Conservation (phyloP, 225 moss, liverwort and hornwort genomes). For the Physcomitrium patens region DNA sequence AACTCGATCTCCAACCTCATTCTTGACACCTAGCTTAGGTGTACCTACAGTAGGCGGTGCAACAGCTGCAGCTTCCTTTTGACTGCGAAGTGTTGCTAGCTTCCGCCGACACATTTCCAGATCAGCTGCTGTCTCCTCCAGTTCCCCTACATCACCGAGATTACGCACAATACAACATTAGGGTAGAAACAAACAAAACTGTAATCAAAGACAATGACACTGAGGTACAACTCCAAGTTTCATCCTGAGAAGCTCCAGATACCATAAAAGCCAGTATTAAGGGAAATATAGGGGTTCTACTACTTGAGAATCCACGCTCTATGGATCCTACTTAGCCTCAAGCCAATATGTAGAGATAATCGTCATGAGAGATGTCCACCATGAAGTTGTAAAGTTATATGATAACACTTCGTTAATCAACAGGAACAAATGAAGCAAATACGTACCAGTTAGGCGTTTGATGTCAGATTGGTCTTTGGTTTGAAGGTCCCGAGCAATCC, state of each 20-base stretch:
- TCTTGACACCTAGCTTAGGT: conserved; percentile 37
- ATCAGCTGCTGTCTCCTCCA: conserved; percentile 86
- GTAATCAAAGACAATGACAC: conserved; percentile 1
- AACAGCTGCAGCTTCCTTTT: conserved; percentile 75
- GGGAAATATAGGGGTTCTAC: not conserved
- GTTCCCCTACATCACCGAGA: conserved; percentile 67
- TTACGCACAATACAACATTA: conserved; percentile 16
- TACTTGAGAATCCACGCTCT: not conserved
- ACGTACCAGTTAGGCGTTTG: conserved; percentile 72
- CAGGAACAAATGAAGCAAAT: not conserved
- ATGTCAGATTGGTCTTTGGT: conserved; percentile 88
- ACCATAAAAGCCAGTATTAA: not conserved
- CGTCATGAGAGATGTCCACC: conserved; percentile 43
- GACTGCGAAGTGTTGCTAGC: conserved; percentile 77
- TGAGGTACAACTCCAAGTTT: not conserved
- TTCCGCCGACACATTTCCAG: conserved; percentile 87
- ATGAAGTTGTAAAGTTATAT: conserved; percentile 34
- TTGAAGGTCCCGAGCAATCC: conserved; percentile 63
- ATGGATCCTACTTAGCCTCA: not conserved
- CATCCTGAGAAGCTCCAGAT: not conserved
- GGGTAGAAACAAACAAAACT: not conserved
- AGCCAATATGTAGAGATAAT: conserved; percentile 26
- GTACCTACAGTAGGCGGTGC: conserved; percentile 64
- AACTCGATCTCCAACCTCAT: conserved; percentile 56
- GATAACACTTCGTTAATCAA: not conserved